Evolutionary conservation across 108 stramenopile genomes (phyloP).

Genomic region (Cyclotella baltica): DNA sequence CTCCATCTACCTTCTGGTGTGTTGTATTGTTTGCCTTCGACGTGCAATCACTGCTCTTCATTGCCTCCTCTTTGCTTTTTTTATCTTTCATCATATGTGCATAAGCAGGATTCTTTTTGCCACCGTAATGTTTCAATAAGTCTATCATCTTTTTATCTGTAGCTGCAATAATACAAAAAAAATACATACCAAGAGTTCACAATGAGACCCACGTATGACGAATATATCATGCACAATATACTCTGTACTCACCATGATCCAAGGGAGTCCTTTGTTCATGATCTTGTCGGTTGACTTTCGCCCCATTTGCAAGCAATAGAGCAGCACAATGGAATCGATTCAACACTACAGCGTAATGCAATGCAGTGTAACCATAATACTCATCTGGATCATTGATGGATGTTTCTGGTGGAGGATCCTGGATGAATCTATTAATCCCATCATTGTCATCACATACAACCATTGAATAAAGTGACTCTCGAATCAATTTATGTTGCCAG

Average conservation of each 20-base stretch:
- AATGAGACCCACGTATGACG: neutral
- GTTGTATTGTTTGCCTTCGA: neutral
- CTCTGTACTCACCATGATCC: slow-evolving; percentile 42
- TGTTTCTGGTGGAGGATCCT: slow-evolving; percentile 8
- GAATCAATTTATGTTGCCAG: slow-evolving; percentile 43
- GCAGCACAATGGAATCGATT: slow-evolving; percentile 21
- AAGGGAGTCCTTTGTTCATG: slow-evolving; percentile 40
- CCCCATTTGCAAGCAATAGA: slow-evolving; percentile 30
- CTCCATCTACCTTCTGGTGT: neutral
- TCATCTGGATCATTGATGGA: slow-evolving; percentile 30
- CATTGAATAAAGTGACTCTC: slow-evolving; percentile 39
- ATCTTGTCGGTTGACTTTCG: slow-evolving; percentile 37
- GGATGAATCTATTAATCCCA: slow-evolving; percentile 20
- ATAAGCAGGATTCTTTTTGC: neutral
- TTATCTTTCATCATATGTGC: neutral
- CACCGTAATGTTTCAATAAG: slow-evolving; percentile 2
- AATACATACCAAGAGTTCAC: neutral
- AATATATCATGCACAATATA: neutral
- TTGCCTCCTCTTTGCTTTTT: neutral
- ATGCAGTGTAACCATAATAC: slow-evolving; percentile 44
- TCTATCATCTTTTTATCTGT: neutral
- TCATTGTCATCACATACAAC: slow-evolving; percentile 23
- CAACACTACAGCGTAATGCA: slow-evolving; percentile 46
- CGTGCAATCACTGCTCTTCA: neutral
- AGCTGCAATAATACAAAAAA: neutral